Conservation (phyloP, 1,139 yeast species). For the Zygosaccharomyces sapae region DNA sequence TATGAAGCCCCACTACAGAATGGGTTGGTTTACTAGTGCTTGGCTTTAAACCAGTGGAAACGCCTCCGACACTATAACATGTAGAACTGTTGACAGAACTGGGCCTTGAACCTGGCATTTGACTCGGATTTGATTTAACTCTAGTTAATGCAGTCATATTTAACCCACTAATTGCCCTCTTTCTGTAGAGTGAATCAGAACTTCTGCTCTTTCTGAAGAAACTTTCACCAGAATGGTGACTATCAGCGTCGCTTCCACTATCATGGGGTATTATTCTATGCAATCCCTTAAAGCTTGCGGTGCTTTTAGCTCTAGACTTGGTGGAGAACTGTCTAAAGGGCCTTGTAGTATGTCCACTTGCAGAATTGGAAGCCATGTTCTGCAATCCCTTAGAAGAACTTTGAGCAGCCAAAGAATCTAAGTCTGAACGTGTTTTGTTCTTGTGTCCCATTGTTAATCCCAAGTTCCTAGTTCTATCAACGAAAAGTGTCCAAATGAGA, state of each 20-base stretch:
- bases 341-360: conserved; percentile 14
- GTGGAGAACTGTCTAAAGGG: conserved; percentile 34
- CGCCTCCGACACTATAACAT: conserved; percentile 8
- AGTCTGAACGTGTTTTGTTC: conserved; percentile 18
- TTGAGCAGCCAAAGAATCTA: conserved; percentile 16
- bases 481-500: neutral
- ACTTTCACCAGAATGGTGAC: conserved; percentile 10
- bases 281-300: conserved; percentile 34
- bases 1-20: conserved; percentile 28
- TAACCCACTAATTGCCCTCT: conserved; percentile 32
- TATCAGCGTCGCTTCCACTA: conserved; percentile 14
- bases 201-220: conserved; percentile 28
- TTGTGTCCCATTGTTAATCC: conserved; percentile 17
- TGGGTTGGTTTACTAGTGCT: conserved; percentile 30
- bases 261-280: conserved; percentile 27
- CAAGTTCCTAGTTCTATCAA: neutral
- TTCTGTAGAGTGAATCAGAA: conserved; percentile 30
- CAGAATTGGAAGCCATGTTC: conserved; percentile 12
- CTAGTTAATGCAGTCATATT: conserved; percentile 33
- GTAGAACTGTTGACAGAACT: conserved; percentile 16
- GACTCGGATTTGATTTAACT: conserved; percentile 26
- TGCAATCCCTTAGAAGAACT: conserved; percentile 9
- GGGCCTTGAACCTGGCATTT: conserved; percentile 10
- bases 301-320: conserved; percentile 33
- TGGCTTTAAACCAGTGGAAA: conserved; percentile 26